These are phyloP conservation scores for Bidens hawaiensis DNA, from an alignment of 140 eudicot species.

Conservation along the genomic window DNA sequence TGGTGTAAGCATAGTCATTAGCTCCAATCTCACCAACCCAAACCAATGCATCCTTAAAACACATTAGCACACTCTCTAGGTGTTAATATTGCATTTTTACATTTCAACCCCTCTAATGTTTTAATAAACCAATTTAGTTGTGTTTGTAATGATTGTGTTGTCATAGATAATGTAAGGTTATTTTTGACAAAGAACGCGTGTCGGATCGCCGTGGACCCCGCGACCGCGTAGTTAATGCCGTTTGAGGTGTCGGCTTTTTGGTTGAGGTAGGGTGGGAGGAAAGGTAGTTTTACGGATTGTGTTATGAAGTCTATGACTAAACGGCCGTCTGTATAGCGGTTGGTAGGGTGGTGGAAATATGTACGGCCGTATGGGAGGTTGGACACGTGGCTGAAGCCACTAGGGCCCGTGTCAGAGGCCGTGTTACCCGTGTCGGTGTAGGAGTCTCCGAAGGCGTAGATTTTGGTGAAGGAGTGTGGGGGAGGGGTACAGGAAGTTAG, in stretches of 20 bases:
- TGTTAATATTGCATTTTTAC: slow-evolving; percentile 17
- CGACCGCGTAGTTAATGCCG: too few species aligned
- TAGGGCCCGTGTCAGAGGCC: slow-evolving; percentile 52
- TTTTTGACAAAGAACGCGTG: slow-evolving; percentile 51
- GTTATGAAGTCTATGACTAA: slow-evolving; percentile 74
- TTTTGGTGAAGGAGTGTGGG: slow-evolving; percentile 37
- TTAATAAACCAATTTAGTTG: slow-evolving; percentile 57
- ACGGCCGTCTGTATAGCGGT: slow-evolving; percentile 85
- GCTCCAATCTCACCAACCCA: too few species aligned
- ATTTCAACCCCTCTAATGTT: slow-evolving; percentile 41
- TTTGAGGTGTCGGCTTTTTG: slow-evolving; percentile 22
- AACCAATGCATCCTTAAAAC: slow-evolving; percentile 55
- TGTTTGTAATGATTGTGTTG: slow-evolving; percentile 55
- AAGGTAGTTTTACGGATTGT: slow-evolving; percentile 48
- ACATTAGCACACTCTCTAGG: slow-evolving; percentile 35
- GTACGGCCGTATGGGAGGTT: slow-evolving; percentile 76
- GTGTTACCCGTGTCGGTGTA: slow-evolving; percentile 84
- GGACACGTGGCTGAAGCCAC: slow-evolving; percentile 48
- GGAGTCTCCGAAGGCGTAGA: slow-evolving; percentile 84
- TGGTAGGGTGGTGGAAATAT: slow-evolving; percentile 82
- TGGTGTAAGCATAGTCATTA: too few species aligned
- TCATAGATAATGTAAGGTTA: slow-evolving; percentile 42
- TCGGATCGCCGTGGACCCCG: slow-evolving; percentile 64
- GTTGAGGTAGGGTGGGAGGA: slow-evolving; percentile 56
- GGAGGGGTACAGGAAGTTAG: slow-evolving; percentile 11